Evolutionary conservation across 495 filamentous ascomycete genomes (phyloP).

Genomic region (Podospora conica): DNA sequence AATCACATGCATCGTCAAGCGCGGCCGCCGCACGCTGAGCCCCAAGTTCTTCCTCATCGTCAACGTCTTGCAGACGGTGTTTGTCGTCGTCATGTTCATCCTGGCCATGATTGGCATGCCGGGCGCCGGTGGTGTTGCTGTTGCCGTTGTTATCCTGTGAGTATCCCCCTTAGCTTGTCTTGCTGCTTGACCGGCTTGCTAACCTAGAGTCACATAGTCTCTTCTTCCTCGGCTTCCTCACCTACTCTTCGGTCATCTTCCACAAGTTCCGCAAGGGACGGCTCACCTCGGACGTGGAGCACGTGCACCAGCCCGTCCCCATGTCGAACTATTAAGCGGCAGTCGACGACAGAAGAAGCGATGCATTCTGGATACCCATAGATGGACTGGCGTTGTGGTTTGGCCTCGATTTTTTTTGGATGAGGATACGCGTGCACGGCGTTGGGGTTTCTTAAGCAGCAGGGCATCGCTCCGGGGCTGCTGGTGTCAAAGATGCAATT

Average conservation of each 20-base stretch:
- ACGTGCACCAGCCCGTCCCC: not conserved
- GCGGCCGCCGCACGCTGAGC: constrained; percentile 21
- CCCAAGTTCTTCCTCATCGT: constrained; percentile 26
- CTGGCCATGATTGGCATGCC: constrained; percentile 16
- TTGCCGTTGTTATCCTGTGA: constrained; percentile 20
- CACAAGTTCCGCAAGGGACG: constrained; percentile 22
- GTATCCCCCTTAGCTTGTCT: not conserved
- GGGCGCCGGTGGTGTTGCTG: not conserved
- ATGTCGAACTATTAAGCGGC: not conserved
- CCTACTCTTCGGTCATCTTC: constrained; percentile 26
- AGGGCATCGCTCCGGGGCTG: too few species aligned
- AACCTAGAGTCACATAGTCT: constrained; percentile 14
- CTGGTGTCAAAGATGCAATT: not conserved
- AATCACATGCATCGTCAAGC: constrained; percentile 31
- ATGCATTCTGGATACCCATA: not conserved
- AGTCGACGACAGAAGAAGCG: not conserved
- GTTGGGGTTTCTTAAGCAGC: not conserved
- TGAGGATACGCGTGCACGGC: not conserved
- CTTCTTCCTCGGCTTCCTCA: constrained; percentile 29
- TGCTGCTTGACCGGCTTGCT: not conserved
- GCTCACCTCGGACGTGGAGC: not conserved
- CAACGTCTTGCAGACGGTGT: constrained; percentile 24
- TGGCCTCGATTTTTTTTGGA: not conserved
- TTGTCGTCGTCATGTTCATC: constrained; percentile 21
- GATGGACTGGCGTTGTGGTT: not conserved